Percentiles rank a stretch among this genome's conserved stretches.
Conservation (phyloP, 192 early-diverging fungal genomes). For the Thoreauomyces humboldtii region DNA sequence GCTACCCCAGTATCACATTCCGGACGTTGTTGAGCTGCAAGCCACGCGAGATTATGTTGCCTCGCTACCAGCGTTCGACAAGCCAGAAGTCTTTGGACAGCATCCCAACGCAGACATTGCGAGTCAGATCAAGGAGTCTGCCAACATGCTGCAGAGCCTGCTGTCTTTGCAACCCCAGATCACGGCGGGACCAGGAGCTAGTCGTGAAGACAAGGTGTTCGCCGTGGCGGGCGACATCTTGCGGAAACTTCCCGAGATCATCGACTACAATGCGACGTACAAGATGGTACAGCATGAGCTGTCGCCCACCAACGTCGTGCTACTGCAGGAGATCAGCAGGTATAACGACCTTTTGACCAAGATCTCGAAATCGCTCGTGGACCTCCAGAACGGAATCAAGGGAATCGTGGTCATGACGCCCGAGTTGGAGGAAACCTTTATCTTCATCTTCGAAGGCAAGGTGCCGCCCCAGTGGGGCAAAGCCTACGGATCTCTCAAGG, state of each 20-base stretch:
- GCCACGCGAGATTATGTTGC: slow-evolving; percentile 51
- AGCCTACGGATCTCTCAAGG: slow-evolving; percentile 52
- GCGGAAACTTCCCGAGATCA: slow-evolving; percentile 46
- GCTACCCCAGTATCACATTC: slow-evolving; percentile 51
- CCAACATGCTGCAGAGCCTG: slow-evolving; percentile 45
- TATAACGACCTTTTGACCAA: slow-evolving; percentile 51
- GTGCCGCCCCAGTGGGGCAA: slow-evolving; percentile 62
- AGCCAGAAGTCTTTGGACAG: slow-evolving; percentile 66
- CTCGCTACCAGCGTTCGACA: slow-evolving; percentile 51
- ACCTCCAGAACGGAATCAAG: slow-evolving; percentile 60
- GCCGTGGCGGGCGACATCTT: slow-evolving; percentile 47
- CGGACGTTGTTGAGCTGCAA: slow-evolving; percentile 43
- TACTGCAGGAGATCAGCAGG: slow-evolving; percentile 56
- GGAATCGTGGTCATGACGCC: slow-evolving; percentile 64
- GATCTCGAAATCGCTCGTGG: slow-evolving; percentile 46
- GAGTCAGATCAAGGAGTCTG: slow-evolving; percentile 57
- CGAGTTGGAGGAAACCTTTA: slow-evolving; percentile 59
- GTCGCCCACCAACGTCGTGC: slow-evolving; percentile 55
- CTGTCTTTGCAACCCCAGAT: slow-evolving; percentile 57
- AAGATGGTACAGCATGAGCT: slow-evolving; percentile 47
- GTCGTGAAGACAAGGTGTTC: slow-evolving; percentile 55
- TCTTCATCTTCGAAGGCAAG: slow-evolving; percentile 47
- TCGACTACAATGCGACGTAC: slow-evolving; percentile 56
- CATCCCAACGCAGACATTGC: slow-evolving; percentile 66
- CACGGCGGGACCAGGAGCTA: slow-evolving; percentile 32